A percentile compares a stretch with the other conserved stretches of the same genome.
Conservation (phyloP, 2,329 filamentous ascomycete species). For the Thelonectria olida region DNA sequence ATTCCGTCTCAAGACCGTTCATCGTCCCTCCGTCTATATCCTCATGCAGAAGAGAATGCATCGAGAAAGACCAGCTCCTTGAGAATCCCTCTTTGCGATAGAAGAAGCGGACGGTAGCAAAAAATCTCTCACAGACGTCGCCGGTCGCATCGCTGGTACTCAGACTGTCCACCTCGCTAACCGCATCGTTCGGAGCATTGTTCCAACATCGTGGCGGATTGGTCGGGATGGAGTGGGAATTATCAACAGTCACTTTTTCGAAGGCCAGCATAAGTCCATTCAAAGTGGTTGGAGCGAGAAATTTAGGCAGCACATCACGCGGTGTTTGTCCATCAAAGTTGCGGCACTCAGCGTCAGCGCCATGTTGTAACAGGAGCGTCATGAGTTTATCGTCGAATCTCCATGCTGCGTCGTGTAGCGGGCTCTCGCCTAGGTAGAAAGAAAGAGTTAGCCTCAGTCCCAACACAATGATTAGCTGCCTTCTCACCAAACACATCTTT, state of each 20-base stretch:
- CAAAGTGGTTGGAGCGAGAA: neutral
- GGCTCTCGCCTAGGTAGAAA: too few species aligned
- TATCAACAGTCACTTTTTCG: neutral
- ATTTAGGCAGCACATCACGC: neutral
- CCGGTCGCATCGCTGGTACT: too few species aligned
- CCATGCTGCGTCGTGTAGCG: neutral
- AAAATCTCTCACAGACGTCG: neutral
- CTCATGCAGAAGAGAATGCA: neutral
- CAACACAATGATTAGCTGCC: too few species aligned
- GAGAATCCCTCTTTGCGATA: neutral
- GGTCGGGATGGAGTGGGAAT: neutral
- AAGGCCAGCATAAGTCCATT: neutral
- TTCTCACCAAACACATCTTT: neutral
- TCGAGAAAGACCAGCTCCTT: neutral
- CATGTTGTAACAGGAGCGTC: neutral
- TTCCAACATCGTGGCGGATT: neutral
- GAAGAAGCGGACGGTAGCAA: neutral
- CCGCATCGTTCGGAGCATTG: neutral
- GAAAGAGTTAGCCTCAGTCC: too few species aligned
- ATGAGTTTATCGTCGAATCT: neutral
- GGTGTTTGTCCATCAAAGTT: neutral
- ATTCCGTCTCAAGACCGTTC: neutral
- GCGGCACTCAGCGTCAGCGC: neutral
- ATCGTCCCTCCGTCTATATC: neutral
- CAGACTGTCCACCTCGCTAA: neutral